Base-by-base conservation (phyloP, 495 filamentous ascomycete genomes). In the Trichocladium uniseriatum region DNA sequence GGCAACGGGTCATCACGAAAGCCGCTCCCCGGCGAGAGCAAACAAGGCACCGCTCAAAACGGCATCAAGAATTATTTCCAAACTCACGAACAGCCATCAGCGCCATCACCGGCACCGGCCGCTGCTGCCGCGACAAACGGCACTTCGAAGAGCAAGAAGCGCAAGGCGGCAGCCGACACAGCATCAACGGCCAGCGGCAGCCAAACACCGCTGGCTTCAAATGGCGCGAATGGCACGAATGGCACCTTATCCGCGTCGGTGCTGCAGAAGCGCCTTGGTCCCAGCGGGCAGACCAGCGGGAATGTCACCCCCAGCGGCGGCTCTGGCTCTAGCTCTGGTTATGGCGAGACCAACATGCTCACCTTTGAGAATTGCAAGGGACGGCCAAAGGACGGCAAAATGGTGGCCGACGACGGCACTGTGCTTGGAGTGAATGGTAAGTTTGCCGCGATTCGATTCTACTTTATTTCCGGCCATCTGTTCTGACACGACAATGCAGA, bases 381-480 rank as follows among this genome's bases (percentile, higher is more conserved):
- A 20, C 72, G 73, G 48, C 74, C 94, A 31, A 82, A 83, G 51
- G 75, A 94, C 60, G 87, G 85, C 11, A 83, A 84, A 68, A 74
- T 98, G 57, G 76, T 79, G 45, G 87, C 92, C 19, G 94, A 97
- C 63, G 89, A 97, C 70, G 92, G 94, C 45, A 94, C 87, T 11
- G 76, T 81, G 20, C 74, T 94, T 35, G 75, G 75, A 35, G 71
- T 89, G 37, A 92, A 99, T 72, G 92, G 94, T 96, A 77, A 66
- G 86, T 77, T 36, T 43, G 15, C 20, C 3, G n/a, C 14, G 24
- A 27, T 8, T 27, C 24, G 24, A 4, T 8, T 8, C 24, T 8
- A 8, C 24, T n/a, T n/a, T n/a, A n/a, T n/a, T n/a, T n/a, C n/a
- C n/a, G n/a, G n/a, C n/a, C n/a, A n/a, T n/a, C n/a, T 35, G 48